Conservation (phyloP, 371 early-diverging fungal species). For the Mycotypha africana region DNA sequence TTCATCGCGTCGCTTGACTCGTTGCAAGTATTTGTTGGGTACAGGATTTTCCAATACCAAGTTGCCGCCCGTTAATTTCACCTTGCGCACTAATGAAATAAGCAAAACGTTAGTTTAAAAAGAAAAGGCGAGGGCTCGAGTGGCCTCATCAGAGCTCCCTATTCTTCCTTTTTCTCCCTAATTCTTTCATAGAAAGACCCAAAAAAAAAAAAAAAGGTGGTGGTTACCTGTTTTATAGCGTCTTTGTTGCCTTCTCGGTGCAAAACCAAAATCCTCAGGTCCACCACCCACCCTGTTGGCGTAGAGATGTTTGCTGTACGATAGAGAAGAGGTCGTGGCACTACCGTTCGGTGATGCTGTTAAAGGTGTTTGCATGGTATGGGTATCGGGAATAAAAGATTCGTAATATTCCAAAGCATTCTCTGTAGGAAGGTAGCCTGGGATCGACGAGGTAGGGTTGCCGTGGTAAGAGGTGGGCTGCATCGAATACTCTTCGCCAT, state of each 20-base stretch:
- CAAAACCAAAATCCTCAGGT: slow-evolving; percentile 34
- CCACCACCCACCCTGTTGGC: slow-evolving; percentile 19
- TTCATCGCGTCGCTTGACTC: slow-evolving; percentile 35
- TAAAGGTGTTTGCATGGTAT: slow-evolving; percentile 7
- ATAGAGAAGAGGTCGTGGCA: slow-evolving; percentile 6
- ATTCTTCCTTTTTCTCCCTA: too few species aligned
- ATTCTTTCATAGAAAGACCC: too few species aligned
- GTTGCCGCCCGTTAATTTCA: slow-evolving; percentile 43
- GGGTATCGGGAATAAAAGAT: slow-evolving; percentile 10
- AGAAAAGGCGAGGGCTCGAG: too few species aligned
- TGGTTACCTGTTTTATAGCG: slow-evolving; percentile 51
- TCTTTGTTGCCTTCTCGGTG: slow-evolving; percentile 43
- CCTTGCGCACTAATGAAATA: slow-evolving; percentile 11
- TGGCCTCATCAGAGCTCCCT: too few species aligned
- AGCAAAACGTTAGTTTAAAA: too few species aligned
- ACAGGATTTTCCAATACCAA: slow-evolving; percentile 53
- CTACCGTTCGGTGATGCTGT: slow-evolving; percentile 3
- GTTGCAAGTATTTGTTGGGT: slow-evolving; percentile 39
- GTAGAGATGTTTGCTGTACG: neutral
- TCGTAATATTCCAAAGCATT: slow-evolving; percentile 13
- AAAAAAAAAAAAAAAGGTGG: neutral
- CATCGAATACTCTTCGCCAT: slow-evolving; percentile 20
- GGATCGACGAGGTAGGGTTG: neutral
- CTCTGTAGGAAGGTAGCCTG: neutral
- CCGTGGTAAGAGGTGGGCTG: slow-evolving; percentile 11